Conservation (phyloP, 2,329 filamentous ascomycete genomes). For the Cladophialophora psammophila region DNA sequence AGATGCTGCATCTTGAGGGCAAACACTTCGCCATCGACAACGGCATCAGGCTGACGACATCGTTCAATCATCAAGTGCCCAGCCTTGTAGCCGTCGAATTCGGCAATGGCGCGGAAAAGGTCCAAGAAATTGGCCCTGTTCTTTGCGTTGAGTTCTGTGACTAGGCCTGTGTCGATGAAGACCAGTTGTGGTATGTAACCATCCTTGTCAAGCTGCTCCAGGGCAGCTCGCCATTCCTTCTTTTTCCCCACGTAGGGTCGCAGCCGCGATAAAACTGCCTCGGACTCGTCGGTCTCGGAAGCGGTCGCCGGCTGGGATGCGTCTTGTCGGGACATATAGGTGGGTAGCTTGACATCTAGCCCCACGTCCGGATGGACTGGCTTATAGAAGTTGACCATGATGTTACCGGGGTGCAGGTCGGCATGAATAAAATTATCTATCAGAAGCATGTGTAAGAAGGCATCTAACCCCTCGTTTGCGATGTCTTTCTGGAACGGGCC, state of each 20-base stretch:
- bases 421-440: conserved; percentile 98
- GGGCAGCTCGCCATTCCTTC: conserved; percentile 74
- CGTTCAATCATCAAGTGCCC: conserved; percentile 96
- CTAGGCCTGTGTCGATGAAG: conserved; percentile 95
- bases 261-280: conserved; percentile 81
- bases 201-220: conserved; percentile 79
- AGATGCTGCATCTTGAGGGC: conserved; percentile 97
- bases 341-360: conserved; percentile 49
- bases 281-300: conserved; percentile 77
- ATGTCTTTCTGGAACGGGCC: conserved; percentile 94
- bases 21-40: conserved; percentile 88
- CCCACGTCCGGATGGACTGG: conserved; percentile 72
- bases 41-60: conserved; percentile 88
- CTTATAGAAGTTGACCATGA: conserved; percentile 98
- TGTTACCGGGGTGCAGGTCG: conserved; percentile 95
- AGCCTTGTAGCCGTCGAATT: conserved; percentile 95
- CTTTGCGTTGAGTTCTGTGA: conserved; percentile 86
- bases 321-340: conserved; percentile 49
- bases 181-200: conserved; percentile 93
- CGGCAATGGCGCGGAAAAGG: conserved; percentile 92
- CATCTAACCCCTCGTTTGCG: conserved; percentile 91
- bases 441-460: conserved; percentile 94
- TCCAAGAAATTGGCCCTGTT: conserved; percentile 94
- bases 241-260: conserved; percentile 74
- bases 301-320: conserved; percentile 54